Evolutionary conservation across 2,329 filamentous ascomycete genomes (phyloP), one percentile per base, ranked within the genome.

Genomic region (Furcasterigmium sp.): DNA sequence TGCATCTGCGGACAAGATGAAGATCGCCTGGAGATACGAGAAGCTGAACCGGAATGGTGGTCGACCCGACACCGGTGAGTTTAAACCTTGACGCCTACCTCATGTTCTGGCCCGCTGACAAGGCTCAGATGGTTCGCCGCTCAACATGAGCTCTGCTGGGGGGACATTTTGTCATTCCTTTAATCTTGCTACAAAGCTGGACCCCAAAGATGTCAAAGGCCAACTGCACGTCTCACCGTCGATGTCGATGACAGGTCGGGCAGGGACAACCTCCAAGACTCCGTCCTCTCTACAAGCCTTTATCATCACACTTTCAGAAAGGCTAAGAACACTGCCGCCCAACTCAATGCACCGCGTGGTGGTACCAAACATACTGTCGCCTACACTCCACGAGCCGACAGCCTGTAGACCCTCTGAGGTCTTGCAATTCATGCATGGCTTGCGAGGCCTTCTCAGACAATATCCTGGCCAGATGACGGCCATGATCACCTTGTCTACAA

Each of bases 1-100:
- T 14, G 52, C 60, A 3, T 56, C 64, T 3, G 73, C 75, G 13
- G 86, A 91, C 49, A 91, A 84, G 64, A 97, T 98, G 93, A 97
- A 95, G 69, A 98, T 98, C 69, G 93, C 93, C 4, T 98, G 93
- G 93, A 78, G 93, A 62, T 98, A 98, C 67, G 91, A 97, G 64
- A 78, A 82, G 26, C 65, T 97, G 42, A 18, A 23, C 13, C 29
- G 39, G 19, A 85, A 86, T n/a, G 21, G 40, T 18, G 43, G 23
- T 11, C 28, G 38, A 20, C 8, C 46, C 28, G 43, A 48, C 36
- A 49, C 41, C 47, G 47, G 52, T 50, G 47, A 35, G 46, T 47
- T 8, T n/a, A n/a, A n/a, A 18, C 25, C 17, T 40, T 13, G 3
- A 14, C 13, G 29, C 29, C 29, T 14, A 15, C 5, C 14, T 15